Evolutionary conservation across 257 asterid species (phyloP), one percentile per base, ranked within the genome.

Genomic region (Primulina eburnea): DNA sequence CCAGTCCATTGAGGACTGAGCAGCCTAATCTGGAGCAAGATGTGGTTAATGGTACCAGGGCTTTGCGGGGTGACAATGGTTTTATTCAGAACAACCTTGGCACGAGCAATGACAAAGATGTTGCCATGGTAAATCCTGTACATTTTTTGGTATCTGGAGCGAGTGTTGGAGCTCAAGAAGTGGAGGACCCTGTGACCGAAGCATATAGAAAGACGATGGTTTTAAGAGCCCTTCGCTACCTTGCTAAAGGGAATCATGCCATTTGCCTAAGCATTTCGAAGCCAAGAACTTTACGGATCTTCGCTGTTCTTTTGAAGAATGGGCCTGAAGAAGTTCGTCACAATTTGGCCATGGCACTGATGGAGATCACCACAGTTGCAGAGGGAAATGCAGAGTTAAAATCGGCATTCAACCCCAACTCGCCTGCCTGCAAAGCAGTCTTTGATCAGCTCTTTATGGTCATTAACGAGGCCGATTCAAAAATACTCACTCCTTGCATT

Each of bases 191-290:
- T 4, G 77, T 66, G 6, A 86, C 88, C 2, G 88, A 85, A 75
- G 85, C 89, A 8, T 69, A 86, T 17, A 85, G 85, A 71, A 92
- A 92, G 79, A 87, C 89, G 11, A 90, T 92, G 98, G 79, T 92
- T 2, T 96, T 97, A 0, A 78, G 86, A 68, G 98, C 98, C 59
- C 87, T 92, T 18, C 82, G 95, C 88, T 76, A 83, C 34, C 96
- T 92, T 1, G 88, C 94, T 59, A 88, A 72, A 65, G 84, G 73
- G 4, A 89, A 92, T 71, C 73, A 92, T 3, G 71, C 87, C 26
- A 92, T 90, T 60, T 92, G 96, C 70, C 82, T 80, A 12, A 92
- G 89, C 82, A 92, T 92, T 20, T 90, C 96, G 0, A 96, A 92
- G 56, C 88, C 97, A 1, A 76, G 93, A 65, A 97, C 95, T 2